phyloP scores from a whole-genome alignment of 2,329 filamentous ascomycete genomes.

The Pseudopyricularia javanii region DNA sequence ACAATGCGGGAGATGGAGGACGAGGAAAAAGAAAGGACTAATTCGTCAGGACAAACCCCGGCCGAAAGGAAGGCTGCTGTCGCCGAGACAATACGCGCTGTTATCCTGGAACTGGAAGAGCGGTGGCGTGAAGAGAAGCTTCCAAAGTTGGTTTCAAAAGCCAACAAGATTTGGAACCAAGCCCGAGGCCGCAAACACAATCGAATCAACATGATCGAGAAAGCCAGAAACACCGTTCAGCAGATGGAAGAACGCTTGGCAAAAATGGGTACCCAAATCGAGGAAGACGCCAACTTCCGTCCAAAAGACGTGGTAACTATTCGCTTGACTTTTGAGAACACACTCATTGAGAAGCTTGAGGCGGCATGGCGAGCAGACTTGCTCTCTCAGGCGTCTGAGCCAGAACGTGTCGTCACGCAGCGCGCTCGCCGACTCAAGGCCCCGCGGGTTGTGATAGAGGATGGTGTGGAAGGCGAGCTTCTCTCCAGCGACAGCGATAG shows the following conservation, averaged over 20 bases:
- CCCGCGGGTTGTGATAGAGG: constrained; percentile 23
- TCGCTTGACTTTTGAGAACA: constrained; percentile 45
- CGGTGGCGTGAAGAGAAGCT: constrained; percentile 48
- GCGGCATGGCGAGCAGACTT: constrained; percentile 35
- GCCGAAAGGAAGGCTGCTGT: constrained; percentile 33
- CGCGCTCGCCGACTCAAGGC: not conserved
- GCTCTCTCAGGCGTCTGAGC: constrained; percentile 17
- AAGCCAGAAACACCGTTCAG: constrained; percentile 27
- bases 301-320: constrained; percentile 35
- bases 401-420: not conserved
- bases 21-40: constrained; percentile 28
- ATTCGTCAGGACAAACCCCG: constrained; percentile 12
- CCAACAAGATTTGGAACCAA: constrained; percentile 48
- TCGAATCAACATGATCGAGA: constrained; percentile 27
- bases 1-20: constrained; percentile 44
- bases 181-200: constrained; percentile 30
- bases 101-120: constrained; percentile 39
- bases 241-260: constrained; percentile 37
- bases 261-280: constrained; percentile 28
- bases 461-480: constrained; percentile 29
- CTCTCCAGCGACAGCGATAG: constrained; percentile 31
- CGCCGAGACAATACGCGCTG: constrained; percentile 13
- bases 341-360: constrained; percentile 47
- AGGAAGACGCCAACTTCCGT: constrained; percentile 31
- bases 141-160: constrained; percentile 40